Evolutionary conservation across 345 rosid genomes (phyloP), one percentile per base, ranked within the genome.

Genomic region (Psidium friedrichsthalianum): DNA sequence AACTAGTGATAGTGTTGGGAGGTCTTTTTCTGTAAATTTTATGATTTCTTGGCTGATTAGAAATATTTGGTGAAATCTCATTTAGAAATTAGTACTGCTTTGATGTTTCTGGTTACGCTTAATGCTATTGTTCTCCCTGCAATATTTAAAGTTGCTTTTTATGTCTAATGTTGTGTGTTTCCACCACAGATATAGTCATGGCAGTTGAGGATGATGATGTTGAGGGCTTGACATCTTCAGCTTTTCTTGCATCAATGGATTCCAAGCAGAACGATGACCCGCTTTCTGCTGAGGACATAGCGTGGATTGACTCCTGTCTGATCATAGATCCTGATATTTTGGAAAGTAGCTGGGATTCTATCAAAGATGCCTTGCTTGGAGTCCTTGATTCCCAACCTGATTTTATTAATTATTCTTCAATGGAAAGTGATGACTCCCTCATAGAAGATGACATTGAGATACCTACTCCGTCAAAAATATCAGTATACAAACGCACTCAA

Each of bases 251-350:
- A 57, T 80, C 6, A 13, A 55, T 76, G 64, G 53, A 53, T 5
- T 80, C 84, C 56, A 81, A 82, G 78, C 82, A 78, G 40, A 80
- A 52, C 4, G 82, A 82, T 49, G 88, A 84, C 36, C n/a, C 57
- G 29, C 88, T 87, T 81, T 87, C 88, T 22, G 42, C 53, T 0
- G 88, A 87, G 29, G 88, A 87, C 36, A 4, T 84, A 20, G 82
- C 88, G 1, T 87, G 88, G 88, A 78, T 87, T 5, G 86, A 87
- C 84, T 87, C 88, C 27, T 87, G 88, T 82, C 84, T 87, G 58
- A 82, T 64, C 64, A 56, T 55, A 42, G 88, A 87, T 54, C 86
- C 58, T 27, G 88, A 87, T 44, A 51, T 56, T 84, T 24, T 81
- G 32, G 84, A 83, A 22, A 83, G 56, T 10, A 40, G 83, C 6